Evolutionary conservation across 2,329 filamentous ascomycete genomes (phyloP).

Genomic region (Colletotrichum chrysophilum): DNA sequence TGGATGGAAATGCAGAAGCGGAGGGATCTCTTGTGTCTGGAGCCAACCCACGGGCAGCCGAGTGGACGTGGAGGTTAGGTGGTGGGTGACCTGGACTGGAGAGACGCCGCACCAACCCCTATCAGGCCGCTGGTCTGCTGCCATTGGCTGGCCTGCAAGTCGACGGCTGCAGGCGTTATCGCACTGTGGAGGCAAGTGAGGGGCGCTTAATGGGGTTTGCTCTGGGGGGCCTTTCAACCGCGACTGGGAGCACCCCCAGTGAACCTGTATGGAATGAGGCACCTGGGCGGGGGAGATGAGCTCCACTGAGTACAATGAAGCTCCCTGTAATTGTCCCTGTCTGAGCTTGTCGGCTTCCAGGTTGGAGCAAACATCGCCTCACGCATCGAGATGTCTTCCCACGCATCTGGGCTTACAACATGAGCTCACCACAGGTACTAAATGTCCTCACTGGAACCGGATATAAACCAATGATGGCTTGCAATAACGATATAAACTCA

Average conservation of each 20-base stretch:
- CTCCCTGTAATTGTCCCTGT: background rate
- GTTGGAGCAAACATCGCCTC: background rate
- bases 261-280: background rate
- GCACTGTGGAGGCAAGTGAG: constrained; percentile 15
- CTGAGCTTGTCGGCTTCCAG: background rate
- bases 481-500: rapidly evolving
- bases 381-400: background rate
- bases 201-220: background rate
- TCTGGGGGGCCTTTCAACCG: background rate
- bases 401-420: background rate
- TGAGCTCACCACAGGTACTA: background rate
- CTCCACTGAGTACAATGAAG: background rate
- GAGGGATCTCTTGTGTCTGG: constrained; percentile 4
- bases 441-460: background rate
- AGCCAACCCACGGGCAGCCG: background rate
- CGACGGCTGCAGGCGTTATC: background rate
- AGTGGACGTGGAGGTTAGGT: constrained; percentile 5
- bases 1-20: constrained; percentile 11
- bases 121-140: constrained; percentile 5
- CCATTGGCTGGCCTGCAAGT: constrained; percentile 3
- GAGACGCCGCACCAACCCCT: constrained; percentile 9
- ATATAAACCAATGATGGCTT: background rate
- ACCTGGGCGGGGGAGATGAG: background rate
- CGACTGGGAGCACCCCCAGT: background rate
- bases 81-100: background rate